Base-by-base conservation (phyloP, 2,329 filamentous ascomycete genomes). In the Huntiella abstrusa region DNA sequence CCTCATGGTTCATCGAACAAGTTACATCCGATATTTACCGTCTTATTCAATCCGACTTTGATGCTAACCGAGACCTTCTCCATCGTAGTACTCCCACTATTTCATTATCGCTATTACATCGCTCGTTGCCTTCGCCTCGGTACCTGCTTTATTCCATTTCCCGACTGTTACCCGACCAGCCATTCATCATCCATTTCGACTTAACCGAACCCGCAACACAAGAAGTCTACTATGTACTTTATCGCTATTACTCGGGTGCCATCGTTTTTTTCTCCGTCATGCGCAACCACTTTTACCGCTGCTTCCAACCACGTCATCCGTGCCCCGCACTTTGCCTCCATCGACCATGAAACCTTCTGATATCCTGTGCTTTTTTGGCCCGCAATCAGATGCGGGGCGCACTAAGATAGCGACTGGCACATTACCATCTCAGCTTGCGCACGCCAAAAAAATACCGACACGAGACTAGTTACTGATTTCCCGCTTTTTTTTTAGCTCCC, bases 271-370 rank as follows among this genome's bases (percentile, higher is more conserved):
- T 37, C 34, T 44, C n/a, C 37, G 13, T n/a, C 28, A 33, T 45
- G n/a, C 22, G n/a, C 40, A 13, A 22, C 33, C 40, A 41, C 40
- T 19, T 28, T 19, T 32, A 19, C 13, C 13, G 5, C 15, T n/a
- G 40, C 12, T 28, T 33, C 8, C 40, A 35, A 48, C 41, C 46
- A 44, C 46, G 35, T 48, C 35, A 48, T 48, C 46, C 12, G 22
- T 44, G 41, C 46, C 46, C 46, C 41, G 43, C 40, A 17, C 22
- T 43, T n/a, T 17, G 33, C 43, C 22, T 28, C 22, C 22, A 28
- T 28, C 22, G 22, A 28, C 22, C 22, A 28, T 28, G 22, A 41
- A 32, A 28, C 40, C 40, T 10, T 41, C 13, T 38, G 13, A 15
- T 17, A 17, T 15, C 35, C 35, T 11, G 35, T 13, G 16, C 35